Evolutionary conservation across 257 asterid genomes (phyloP).

Genomic region (Ajuga chamaepitys): DNA sequence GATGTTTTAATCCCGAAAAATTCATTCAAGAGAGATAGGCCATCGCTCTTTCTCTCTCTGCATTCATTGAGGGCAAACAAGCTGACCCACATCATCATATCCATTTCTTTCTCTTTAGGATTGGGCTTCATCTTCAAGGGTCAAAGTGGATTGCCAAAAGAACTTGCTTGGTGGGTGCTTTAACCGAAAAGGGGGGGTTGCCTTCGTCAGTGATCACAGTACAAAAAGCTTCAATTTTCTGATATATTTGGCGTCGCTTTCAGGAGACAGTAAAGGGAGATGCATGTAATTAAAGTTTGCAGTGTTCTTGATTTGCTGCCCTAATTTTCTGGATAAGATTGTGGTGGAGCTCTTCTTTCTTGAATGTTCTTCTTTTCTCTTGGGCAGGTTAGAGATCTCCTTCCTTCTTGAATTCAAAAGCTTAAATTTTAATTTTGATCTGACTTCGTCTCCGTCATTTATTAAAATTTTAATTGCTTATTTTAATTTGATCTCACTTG

Average conservation of each 20-base stretch:
- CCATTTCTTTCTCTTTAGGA: conserved; percentile 1
- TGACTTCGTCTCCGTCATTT: background rate
- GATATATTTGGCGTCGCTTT: conserved; percentile 3
- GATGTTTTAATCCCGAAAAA: conserved; percentile 7
- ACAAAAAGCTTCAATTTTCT: background rate
- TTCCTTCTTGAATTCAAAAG: too few relatives aligned
- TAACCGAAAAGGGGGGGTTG: background rate
- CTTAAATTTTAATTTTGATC: background rate
- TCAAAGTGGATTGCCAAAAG: conserved; percentile 3
- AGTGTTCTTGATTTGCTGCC: conserved; percentile 1
- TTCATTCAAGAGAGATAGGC: background rate
- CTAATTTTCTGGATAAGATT: background rate
- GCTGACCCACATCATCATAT: conserved; percentile 27
- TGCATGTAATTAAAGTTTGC: conserved; percentile 1
- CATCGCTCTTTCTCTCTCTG: conserved; percentile 12
- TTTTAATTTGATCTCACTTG: background rate
- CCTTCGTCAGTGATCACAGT: background rate
- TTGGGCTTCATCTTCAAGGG: conserved; percentile 4
- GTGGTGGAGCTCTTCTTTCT: background rate
- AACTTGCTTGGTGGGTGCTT: conserved; percentile 10
- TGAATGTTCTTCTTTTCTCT: conserved; percentile 5
- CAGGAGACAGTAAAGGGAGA: background rate
- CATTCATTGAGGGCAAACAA: conserved; percentile 20
- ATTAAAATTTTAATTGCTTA: too few relatives aligned
- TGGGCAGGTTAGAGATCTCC: background rate